Evolutionary conservation across 805 yeast species (phyloP), one percentile per base, ranked within the genome.

Genomic region (Candida broadrunensis): DNA sequence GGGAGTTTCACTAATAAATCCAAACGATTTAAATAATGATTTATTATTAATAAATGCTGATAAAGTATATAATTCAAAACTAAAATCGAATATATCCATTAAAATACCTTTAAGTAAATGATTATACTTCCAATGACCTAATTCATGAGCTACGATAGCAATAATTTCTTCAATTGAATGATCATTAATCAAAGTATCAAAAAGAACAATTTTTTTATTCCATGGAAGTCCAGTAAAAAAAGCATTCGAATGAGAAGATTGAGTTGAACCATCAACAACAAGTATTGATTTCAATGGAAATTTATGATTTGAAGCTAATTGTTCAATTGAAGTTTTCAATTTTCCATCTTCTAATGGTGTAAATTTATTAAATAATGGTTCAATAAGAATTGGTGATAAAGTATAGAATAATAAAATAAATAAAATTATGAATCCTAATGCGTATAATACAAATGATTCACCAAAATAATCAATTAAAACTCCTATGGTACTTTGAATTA

Each of bases 111-210:
- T 82, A n/a, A 89, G 71, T 46, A 89, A 84, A 63, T 93, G 99
- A 43, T 84, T 81, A 60, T 85, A 75, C 54, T 84, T 83, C 99
- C 99, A 93, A 63, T 93, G 99, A 37, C 99, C 99, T 51, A 93
- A 84, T 70, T 93, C 99, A 58, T 93, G 99, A n/a, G 96, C 98
- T 49, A 91, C 73, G 1, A 93, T 96, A 38, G 98, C 97, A 38
- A 89, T 88, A 31, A 89, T 87, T 64, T 93, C 95, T 33, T 75
- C 77, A 20, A 79, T 76, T 23, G 90, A 67, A 25, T 89, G 82
- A 43, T 87, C 84, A 46, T 86, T 80, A 48, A 93, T 83, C 67
- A 93, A 77, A 8, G 97, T 93, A 55, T 93, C 99, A 59, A 75
- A 93, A 34, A 93, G 76, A 38, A 93, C 98, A 67, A 93, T 93